These are phyloP conservation scores for Apostasia shenzhenica DNA, from an alignment of 106 monocot species.

Conservation along the genomic window DNA sequence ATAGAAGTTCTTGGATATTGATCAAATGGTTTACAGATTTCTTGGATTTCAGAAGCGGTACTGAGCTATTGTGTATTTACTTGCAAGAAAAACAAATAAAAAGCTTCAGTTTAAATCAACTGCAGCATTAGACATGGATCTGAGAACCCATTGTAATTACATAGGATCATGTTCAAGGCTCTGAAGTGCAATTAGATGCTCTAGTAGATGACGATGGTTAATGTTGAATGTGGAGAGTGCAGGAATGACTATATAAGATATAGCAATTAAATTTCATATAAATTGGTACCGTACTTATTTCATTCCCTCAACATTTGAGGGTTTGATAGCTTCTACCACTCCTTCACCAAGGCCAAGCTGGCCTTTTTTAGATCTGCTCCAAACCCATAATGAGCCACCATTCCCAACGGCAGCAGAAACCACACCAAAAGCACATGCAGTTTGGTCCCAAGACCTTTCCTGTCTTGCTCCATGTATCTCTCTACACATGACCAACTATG, in stretches of 20 bases:
- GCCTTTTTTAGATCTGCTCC: slow-evolving; percentile 88
- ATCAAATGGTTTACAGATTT: neutral
- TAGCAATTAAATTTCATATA: neutral
- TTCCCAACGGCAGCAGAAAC: slow-evolving; percentile 66
- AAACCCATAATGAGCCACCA: slow-evolving; percentile 89
- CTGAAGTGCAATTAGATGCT: too few relatives aligned
- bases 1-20: neutral
- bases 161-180: too few relatives aligned
- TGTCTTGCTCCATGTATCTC: slow-evolving; percentile 60
- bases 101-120: too few relatives aligned
- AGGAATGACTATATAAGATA: too few relatives aligned
- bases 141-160: too few relatives aligned
- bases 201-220: too few relatives aligned
- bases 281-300: slow-evolving; percentile 54
- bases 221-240: too few relatives aligned
- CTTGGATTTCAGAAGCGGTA: neutral
- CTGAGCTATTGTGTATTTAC: too few relatives aligned
- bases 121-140: too few relatives aligned
- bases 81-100: too few relatives aligned
- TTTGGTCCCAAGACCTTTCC: slow-evolving; percentile 47
- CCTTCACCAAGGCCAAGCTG: slow-evolving; percentile 81
- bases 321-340: slow-evolving; percentile 43
- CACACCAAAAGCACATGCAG: slow-evolving; percentile 85
- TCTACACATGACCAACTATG: neutral
- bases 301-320: slow-evolving; percentile 56